Base-by-base conservation (phyloP, 495 filamentous ascomycete species). In the Talaromyces wortmannii region DNA sequence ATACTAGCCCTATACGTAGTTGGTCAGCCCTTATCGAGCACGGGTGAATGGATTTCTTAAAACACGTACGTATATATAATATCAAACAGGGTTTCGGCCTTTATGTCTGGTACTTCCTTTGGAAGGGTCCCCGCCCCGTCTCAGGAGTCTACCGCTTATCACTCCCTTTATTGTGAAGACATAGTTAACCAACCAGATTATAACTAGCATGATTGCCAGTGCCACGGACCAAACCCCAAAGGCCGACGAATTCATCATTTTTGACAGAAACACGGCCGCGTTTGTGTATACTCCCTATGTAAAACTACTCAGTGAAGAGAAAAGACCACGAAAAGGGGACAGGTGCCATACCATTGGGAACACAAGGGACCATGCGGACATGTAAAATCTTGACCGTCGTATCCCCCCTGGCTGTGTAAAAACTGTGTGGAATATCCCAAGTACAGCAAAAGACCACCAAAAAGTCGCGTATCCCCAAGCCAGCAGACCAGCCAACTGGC, bases 371-470 rank as follows among this genome's bases (percentile, higher is more conserved):
- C 65, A 72, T 7, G 59, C 53, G 15, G 60, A 48, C 48, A 67
- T 48, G 8, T 45, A 66, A 45, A 70, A 68, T 3, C 31, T 47
- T 11, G 58, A 55, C 23, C 57, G 31, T 15, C 57, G 48, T 42
- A 51, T 58, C 10, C 63, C 63, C 2, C 62, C 59, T 4, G 58
- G 53, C 59, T 67, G 66, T 7, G 51, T 46, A 13, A 60, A 8
- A 8, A 66, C 31, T 4, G 65, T 67, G 61, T 70, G 61, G 7
- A 53, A 46, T n/a, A 71, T 71, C 36, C 65, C 64, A 16, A 65
- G 31, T 1, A 66, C 59, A 5, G 66, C 70, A 53, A 71, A 67
- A 10, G 53, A 57, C 62, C 66, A 71, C 65, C 68, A 71, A 31
- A 73, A 70, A 2, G 65, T 57, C 0, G 57, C 63, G 54, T 66